A percentile compares a stretch with the other conserved stretches of the same genome.
Conservation (phyloP, 805 yeast genomes). For the Lipomyces orientalis region DNA sequence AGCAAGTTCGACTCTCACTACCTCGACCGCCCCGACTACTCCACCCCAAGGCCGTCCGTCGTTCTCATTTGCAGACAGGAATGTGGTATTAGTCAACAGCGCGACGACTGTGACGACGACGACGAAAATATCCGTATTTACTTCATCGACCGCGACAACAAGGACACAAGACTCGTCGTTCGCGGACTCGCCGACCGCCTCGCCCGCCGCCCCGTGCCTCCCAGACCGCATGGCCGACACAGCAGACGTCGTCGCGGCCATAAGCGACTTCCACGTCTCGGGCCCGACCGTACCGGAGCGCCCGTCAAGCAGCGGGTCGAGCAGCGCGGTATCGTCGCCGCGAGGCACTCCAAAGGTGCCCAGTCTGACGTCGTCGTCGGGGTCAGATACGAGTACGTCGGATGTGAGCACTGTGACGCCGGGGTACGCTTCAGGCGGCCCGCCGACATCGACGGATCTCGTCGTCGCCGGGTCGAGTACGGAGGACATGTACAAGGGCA, state of each 20-base stretch:
- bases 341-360: neutral
- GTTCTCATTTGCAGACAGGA: neutral
- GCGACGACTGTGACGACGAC: neutral
- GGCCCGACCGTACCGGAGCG: neutral
- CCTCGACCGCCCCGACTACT: neutral
- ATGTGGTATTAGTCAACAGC: conserved; percentile 1
- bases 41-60: neutral
- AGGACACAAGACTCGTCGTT: neutral
- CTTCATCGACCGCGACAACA: neutral
- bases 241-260: neutral
- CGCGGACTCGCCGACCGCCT: neutral
- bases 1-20: neutral
- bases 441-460: conserved; percentile 18
- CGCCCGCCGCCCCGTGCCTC: neutral
- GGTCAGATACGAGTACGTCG: neutral
- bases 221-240: neutral
- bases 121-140: too few species aligned
- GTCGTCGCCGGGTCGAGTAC: conserved; percentile 10
- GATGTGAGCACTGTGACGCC: neutral
- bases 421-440: neutral
- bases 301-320: neutral
- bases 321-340: neutral
- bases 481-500: conserved; percentile 47
- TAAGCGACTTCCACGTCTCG: neutral
- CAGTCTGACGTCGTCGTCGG: neutral